Evolutionary conservation across 192 early-diverging fungal species (phyloP).

Genomic region (Entophlyctis luteolus): DNA sequence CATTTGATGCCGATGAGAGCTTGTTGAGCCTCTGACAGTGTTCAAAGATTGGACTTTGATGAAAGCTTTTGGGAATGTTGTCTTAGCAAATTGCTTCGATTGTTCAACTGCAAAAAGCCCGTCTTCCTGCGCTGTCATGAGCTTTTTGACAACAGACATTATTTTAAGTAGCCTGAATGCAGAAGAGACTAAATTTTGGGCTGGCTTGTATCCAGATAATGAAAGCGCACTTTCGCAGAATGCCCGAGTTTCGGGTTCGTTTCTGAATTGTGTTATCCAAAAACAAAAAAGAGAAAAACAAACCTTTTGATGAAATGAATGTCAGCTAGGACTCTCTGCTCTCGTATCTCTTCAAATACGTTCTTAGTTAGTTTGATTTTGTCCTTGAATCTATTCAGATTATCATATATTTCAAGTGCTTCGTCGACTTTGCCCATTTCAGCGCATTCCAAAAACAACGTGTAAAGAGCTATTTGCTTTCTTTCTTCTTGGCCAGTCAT

Average conservation of each 20-base stretch:
- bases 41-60: neutral
- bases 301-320: conserved; percentile 21
- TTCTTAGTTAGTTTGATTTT: conserved; percentile 6
- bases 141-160: neutral
- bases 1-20: neutral
- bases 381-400: conserved; percentile 6
- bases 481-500: conserved; percentile 17
- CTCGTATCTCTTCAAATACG: conserved; percentile 14
- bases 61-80: neutral
- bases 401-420: conserved; percentile 21
- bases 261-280: neutral
- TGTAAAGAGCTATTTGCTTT: conserved; percentile 22
- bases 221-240: neutral
- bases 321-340: conserved; percentile 6
- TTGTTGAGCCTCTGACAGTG: neutral
- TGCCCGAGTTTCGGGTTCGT: neutral
- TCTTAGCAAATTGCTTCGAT: neutral
- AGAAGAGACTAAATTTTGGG: neutral
- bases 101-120: neutral
- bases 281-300: neutral
- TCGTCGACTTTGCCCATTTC: conserved; percentile 20
- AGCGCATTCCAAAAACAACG: conserved; percentile 14
- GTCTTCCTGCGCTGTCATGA: neutral
- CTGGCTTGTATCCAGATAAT: neutral
- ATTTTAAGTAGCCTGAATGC: neutral